Evolutionary conservation across 768 basidiomycete species (phyloP).

Genomic region (Paxillus rubicundulus): DNA sequence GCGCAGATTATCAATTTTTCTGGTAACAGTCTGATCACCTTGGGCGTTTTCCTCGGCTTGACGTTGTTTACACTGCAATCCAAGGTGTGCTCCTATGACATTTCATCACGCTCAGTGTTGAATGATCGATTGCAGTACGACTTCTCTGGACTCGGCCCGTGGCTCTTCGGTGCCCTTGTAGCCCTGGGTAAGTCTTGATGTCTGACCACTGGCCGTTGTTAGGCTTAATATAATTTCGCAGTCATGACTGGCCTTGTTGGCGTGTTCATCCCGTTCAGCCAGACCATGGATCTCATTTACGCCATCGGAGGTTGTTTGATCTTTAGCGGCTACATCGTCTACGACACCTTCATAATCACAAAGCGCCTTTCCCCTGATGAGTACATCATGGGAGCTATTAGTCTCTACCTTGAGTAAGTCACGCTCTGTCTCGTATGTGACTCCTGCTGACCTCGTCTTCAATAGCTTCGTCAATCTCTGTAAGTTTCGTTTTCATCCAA

Average conservation of each 20-base stretch:
- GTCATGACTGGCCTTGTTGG: conserved; percentile 82
- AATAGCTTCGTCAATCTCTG: conserved; percentile 83
- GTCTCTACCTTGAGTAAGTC: conserved; percentile 90
- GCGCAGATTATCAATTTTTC: conserved; percentile 8
- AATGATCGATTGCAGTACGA: conserved; percentile 61
- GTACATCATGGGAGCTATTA: conserved; percentile 86
- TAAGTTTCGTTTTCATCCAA: conserved; percentile 40
- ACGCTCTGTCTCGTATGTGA: not conserved
- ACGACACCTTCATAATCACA: conserved; percentile 90
- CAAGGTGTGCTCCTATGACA: conserved; percentile 50
- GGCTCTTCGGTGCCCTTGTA: conserved; percentile 81
- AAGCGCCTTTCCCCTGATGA: conserved; percentile 89
- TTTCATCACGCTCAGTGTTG: not conserved
- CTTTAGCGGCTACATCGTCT: conserved; percentile 89
- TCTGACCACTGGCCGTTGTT: not conserved
- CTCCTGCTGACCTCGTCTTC: conserved; percentile 16
- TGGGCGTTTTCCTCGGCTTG: conserved; percentile 90
- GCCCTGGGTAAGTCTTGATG: conserved; percentile 57
- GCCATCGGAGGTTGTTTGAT: conserved; percentile 76
- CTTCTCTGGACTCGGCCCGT: conserved; percentile 89
- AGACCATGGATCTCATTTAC: conserved; percentile 78
- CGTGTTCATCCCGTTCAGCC: conserved; percentile 82
- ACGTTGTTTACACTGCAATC: conserved; percentile 95
- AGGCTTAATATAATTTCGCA: conserved; percentile 24
- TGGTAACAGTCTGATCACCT: conserved; percentile 67